phyloP scores from a whole-genome alignment of 2,329 filamentous ascomycete genomes.

The Exserohilum rostratum region DNA sequence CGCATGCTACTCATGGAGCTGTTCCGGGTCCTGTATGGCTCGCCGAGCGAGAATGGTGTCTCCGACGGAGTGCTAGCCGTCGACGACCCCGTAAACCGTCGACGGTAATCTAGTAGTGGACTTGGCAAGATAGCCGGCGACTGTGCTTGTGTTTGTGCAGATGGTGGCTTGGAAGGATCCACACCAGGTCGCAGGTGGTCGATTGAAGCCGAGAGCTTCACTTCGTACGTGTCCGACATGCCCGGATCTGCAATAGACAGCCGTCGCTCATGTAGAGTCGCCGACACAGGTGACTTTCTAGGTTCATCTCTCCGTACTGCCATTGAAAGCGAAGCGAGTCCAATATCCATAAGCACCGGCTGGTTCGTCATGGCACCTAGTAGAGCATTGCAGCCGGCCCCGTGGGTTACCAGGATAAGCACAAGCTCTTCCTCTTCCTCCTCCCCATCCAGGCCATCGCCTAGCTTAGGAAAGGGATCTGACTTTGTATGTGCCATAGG shows the following conservation, averaged over 20 bases:
- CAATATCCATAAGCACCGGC: constrained; percentile 87
- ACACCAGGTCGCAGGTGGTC: constrained; percentile 69
- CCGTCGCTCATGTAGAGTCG: constrained; percentile 38
- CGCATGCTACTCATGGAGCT: constrained; percentile 50
- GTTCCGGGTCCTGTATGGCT: constrained; percentile 40
- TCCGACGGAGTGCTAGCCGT: constrained; percentile 36
- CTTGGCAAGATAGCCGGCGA: constrained; percentile 40
- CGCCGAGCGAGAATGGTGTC: constrained; percentile 36
- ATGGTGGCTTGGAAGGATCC: constrained; percentile 45
- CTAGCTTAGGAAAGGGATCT: constrained; percentile 43
- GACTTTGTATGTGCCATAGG: constrained; percentile 25
- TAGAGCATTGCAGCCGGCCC: constrained; percentile 92
- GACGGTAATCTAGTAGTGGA: constrained; percentile 33
- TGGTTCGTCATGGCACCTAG: constrained; percentile 91
- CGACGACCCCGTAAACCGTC: constrained; percentile 30
- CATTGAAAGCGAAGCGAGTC: constrained; percentile 89
- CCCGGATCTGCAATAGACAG: constrained; percentile 52
- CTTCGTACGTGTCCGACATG: constrained; percentile 69
- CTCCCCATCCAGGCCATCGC: constrained; percentile 49
- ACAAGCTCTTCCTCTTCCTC: constrained; percentile 72
- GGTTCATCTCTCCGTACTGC: constrained; percentile 55
- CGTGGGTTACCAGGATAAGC: constrained; percentile 88
- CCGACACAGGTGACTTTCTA: constrained; percentile 31
- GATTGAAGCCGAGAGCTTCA: constrained; percentile 74
- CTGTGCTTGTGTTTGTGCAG: constrained; percentile 26